Conservation (phyloP, 2,329 filamentous ascomycete genomes). For the Aspergillus sp. region DNA sequence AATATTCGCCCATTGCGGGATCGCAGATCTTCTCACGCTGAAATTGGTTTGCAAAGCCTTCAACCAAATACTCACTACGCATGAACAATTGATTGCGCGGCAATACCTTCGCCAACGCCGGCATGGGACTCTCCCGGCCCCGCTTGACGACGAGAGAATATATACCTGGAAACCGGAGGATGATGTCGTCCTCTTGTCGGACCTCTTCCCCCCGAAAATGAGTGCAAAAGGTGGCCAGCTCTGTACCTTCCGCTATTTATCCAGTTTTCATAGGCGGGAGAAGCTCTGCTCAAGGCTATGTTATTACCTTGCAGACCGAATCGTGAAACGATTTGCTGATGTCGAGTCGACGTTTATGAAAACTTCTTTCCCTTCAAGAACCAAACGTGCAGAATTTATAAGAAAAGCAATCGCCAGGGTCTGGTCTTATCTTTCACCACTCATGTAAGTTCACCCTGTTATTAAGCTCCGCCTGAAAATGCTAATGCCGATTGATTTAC, state of each 20-base stretch:
- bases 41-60: conserved; percentile 43
- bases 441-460: conserved; percentile 34
- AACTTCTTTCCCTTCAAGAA: conserved; percentile 32
- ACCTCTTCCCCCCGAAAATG: conserved; percentile 42
- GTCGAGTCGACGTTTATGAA: conserved; percentile 32
- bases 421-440: conserved; percentile 41
- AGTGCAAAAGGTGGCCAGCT: conserved; percentile 37
- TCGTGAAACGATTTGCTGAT: conserved; percentile 40
- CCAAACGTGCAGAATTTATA: conserved; percentile 34
- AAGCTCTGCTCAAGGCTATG: conserved; percentile 40
- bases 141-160: conserved; percentile 33
- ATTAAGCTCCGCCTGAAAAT: background rate
- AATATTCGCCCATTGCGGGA: conserved; percentile 42
- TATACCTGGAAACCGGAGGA: conserved; percentile 45
- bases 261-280: conserved; percentile 38
- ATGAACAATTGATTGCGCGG: conserved; percentile 43
- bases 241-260: conserved; percentile 44
- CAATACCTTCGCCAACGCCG: conserved; percentile 43
- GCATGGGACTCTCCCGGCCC: conserved; percentile 44
- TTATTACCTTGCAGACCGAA: conserved; percentile 43
- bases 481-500: conserved; percentile 3
- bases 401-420: conserved; percentile 35
- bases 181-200: conserved; percentile 45
- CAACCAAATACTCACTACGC: conserved; percentile 33
- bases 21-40: conserved; percentile 36